A percentile compares a stretch with the other conserved stretches of the same genome.
Evolutionary conservation across 441 rosid species (phyloP).

Genomic region (Omphalea diandra): DNA sequence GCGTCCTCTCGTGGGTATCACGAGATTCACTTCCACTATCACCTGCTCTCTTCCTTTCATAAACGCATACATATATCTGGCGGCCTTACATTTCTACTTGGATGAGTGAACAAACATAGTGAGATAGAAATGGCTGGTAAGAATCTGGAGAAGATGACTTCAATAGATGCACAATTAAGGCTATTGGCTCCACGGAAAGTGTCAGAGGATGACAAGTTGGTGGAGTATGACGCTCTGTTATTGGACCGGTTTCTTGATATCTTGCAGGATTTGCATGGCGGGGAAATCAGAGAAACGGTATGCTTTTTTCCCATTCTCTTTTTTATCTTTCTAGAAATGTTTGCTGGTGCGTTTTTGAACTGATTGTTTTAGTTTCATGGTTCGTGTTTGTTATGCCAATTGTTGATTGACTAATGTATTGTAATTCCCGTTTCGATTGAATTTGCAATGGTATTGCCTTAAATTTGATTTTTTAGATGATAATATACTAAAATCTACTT

Average conservation of each 20-base stretch:
- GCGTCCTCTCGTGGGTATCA: not conserved
- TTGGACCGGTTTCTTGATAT: slow-evolving; percentile 93
- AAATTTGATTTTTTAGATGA: not conserved
- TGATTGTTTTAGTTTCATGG: not conserved
- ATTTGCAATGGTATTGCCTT: not conserved
- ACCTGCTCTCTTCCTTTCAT: not conserved
- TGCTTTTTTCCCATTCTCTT: not conserved
- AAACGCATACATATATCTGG: not conserved
- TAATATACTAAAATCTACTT: not conserved
- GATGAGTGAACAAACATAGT: not conserved
- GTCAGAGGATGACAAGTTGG: slow-evolving; percentile 90
- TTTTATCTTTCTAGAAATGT: not conserved
- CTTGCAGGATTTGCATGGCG: slow-evolving; percentile 92
- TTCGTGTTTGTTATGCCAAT: not conserved
- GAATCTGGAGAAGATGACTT: slow-evolving; percentile 87
- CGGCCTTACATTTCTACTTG: not conserved
- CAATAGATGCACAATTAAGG: slow-evolving; percentile 93
- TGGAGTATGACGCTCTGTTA: slow-evolving; percentile 93
- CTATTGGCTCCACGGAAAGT: slow-evolving; percentile 80
- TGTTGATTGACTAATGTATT: not conserved
- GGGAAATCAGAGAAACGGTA: slow-evolving; percentile 88
- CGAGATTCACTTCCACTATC: slow-evolving; percentile 9
- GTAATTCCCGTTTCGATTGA: not conserved
- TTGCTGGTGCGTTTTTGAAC: not conserved
- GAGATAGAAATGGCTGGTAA: slow-evolving; percentile 46